Conservation (phyloP, 2,329 filamentous ascomycete genomes). For the Diaporthe citri region DNA sequence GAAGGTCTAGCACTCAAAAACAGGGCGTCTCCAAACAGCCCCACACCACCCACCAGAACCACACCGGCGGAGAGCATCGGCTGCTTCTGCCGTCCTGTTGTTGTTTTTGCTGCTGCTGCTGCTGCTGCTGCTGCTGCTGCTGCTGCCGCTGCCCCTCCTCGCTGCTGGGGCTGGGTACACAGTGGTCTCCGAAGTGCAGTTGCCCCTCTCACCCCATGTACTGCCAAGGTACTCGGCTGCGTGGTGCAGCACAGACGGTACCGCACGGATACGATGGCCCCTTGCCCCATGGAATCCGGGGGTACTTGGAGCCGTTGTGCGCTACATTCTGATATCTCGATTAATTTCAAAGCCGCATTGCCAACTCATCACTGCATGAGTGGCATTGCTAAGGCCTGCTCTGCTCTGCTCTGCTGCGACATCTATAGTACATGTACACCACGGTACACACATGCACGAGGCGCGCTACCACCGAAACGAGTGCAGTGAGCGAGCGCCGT, state of each 20-base stretch:
- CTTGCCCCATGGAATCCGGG: conserved; percentile 21
- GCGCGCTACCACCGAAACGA: background rate
- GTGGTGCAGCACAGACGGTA: background rate
- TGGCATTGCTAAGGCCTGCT: conserved; percentile 52
- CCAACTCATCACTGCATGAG: conserved; percentile 84
- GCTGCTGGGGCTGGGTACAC: conserved; percentile 8
- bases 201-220: conserved; percentile 16
- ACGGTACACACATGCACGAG: conserved; percentile 8
- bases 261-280: conserved; percentile 6
- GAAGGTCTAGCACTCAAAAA: background rate
- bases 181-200: background rate
- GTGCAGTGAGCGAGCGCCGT: background rate
- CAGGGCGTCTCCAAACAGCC: conserved; percentile 8
- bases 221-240: conserved; percentile 24
- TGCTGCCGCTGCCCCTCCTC: background rate
- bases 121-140: background rate
- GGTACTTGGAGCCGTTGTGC: conserved; percentile 34
- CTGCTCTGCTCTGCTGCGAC: conserved; percentile 54
- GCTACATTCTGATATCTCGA: conserved; percentile 42
- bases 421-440: conserved; percentile 28
- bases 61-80: conserved; percentile 24
- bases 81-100: conserved; percentile 18
- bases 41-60: conserved; percentile 25
- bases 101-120: background rate
- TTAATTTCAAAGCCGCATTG: conserved; percentile 73